Evolutionary conservation across 495 filamentous ascomycete genomes (phyloP).

Genomic region (Thozetella sp.): DNA sequence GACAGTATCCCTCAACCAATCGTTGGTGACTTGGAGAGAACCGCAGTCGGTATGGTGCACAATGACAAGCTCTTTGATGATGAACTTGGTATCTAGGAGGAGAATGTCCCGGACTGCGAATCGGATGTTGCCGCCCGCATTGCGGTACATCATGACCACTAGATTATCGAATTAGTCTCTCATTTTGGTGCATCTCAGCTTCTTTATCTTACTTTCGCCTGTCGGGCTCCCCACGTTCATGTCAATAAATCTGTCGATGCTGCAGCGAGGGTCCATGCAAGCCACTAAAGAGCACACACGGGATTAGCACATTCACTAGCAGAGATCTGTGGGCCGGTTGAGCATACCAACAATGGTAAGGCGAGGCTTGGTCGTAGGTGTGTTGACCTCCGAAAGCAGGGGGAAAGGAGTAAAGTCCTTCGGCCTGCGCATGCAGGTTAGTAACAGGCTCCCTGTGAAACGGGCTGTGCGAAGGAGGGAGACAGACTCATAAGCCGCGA

Average conservation of each 20-base stretch:
- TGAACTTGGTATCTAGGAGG: neutral
- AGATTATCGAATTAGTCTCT: neutral
- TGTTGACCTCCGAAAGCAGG: neutral
- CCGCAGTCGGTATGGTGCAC: neutral
- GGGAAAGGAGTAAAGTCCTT: neutral
- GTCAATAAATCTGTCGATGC: neutral
- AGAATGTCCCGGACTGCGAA: neutral
- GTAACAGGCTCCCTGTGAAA: no score
- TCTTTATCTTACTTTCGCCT: neutral
- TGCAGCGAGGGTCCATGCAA: neutral
- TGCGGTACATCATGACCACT: neutral
- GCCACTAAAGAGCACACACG: neutral
- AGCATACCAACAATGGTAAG: neutral
- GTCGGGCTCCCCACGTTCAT: neutral
- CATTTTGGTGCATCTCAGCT: neutral
- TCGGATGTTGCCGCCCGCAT: neutral
- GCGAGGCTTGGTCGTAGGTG: neutral
- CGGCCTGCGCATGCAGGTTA: neutral
- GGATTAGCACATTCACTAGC: neutral
- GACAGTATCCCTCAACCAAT: neutral
- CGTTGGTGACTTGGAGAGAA: neutral
- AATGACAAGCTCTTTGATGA: neutral
- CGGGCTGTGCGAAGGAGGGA: neutral
- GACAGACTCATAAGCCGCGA: neutral
- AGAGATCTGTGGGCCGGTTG: neutral